These are phyloP conservation scores for Cryptococcus sp. DNA, from an alignment of 1,284 basidiomycete species.

Conservation along the genomic window DNA sequence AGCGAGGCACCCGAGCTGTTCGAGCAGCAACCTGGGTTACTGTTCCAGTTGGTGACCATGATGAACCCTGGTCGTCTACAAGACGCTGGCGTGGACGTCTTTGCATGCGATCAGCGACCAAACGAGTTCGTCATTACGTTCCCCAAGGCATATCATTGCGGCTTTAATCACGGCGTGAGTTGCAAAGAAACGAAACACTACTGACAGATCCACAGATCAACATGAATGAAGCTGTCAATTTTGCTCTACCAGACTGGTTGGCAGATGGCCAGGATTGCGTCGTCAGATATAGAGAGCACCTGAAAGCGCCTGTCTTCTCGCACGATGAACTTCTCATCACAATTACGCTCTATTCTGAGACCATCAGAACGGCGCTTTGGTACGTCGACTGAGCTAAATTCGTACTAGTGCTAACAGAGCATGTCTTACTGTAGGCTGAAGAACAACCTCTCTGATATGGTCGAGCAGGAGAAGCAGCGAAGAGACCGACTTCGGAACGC, in stretches of 20 bases:
- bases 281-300: constrained; percentile 80
- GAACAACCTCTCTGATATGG: constrained; percentile 84
- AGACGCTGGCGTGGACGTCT: constrained; percentile 89
- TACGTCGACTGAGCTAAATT: constrained; percentile 52
- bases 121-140: constrained; percentile 98
- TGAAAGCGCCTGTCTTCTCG: constrained; percentile 94
- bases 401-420: neutral
- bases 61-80: constrained; percentile 91
- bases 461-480: constrained; percentile 72
- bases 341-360: constrained; percentile 87
- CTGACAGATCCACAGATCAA: constrained; percentile 67
- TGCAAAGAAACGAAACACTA: neutral
- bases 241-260: constrained; percentile 96
- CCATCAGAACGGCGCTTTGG: constrained; percentile 93
- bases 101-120: constrained; percentile 91
- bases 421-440: constrained; percentile 64
- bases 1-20: constrained; percentile 97
- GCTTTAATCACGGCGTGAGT: constrained; percentile 94
- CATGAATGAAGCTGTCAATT: constrained; percentile 99
- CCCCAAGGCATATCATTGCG: constrained; percentile 97
- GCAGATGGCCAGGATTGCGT: constrained; percentile 83
- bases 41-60: constrained; percentile 96
- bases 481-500: constrained; percentile 61
- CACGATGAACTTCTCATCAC: constrained; percentile 96
- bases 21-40: constrained; percentile 92